A percentile compares a stretch with the other conserved stretches of the same genome.
Evolutionary conservation across 2,329 filamentous ascomycete species (phyloP).

Genomic region (Fusarium tupiense): DNA sequence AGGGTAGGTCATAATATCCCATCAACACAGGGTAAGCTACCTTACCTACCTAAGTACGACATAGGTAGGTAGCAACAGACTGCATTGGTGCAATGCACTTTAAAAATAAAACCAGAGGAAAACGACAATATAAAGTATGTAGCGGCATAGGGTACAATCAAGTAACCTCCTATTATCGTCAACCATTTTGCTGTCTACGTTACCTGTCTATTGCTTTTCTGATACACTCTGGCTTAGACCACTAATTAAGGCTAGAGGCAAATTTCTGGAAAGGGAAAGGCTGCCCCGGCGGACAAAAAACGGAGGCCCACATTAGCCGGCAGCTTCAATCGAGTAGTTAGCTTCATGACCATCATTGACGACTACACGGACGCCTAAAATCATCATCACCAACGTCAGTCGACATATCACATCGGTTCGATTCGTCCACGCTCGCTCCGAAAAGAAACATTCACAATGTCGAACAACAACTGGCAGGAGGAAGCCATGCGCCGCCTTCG

Average conservation of each 20-base stretch:
- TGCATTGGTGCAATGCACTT: neutral
- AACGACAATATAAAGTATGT: neutral
- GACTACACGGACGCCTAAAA: slow-evolving; percentile 26
- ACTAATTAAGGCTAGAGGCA: neutral
- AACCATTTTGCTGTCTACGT: neutral
- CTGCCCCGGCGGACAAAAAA: slow-evolving; percentile 33
- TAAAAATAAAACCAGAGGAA: neutral
- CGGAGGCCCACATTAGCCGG: slow-evolving; percentile 37
- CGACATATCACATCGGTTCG: slow-evolving; percentile 28
- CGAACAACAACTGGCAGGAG: slow-evolving; percentile 56
- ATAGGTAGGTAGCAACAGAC: neutral
- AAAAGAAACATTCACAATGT: slow-evolving; percentile 41
- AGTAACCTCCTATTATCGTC: neutral
- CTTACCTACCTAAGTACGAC: neutral
- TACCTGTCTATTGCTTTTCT: neutral
- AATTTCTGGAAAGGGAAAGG: slow-evolving; percentile 35
- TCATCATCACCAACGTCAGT: slow-evolving; percentile 21
- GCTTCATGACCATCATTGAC: slow-evolving; percentile 40
- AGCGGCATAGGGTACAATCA: neutral
- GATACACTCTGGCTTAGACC: neutral
- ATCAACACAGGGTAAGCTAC: neutral
- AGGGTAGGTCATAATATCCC: neutral
- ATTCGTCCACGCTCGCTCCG: slow-evolving; percentile 1
- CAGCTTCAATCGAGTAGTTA: slow-evolving; percentile 44
- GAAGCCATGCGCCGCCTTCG: slow-evolving; percentile 63